Percentiles rank a stretch among this genome's conserved stretches.
These are phyloP conservation scores for Phaeomoniella chlamydospora DNA, from an alignment of 2,329 filamentous ascomycete genomes.

Conservation along the genomic window DNA sequence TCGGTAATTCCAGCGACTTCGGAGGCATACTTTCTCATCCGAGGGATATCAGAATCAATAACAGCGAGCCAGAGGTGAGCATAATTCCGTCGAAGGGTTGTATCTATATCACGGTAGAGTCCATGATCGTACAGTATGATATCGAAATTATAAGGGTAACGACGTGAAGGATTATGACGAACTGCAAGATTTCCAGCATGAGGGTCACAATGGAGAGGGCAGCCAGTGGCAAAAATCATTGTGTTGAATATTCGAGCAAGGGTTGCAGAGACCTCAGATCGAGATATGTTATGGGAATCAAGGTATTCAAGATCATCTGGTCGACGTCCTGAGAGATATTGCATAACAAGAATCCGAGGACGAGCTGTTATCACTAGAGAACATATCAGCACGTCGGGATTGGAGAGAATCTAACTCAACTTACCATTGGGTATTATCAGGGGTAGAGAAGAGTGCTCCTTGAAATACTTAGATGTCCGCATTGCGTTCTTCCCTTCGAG, in stretches of 20 bases:
- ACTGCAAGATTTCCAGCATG: constrained; percentile 95
- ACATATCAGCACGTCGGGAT: neutral
- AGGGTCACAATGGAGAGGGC: constrained; percentile 89
- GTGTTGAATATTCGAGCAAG: constrained; percentile 93
- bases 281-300: constrained; percentile 73
- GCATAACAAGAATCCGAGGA: constrained; percentile 86
- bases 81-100: constrained; percentile 65
- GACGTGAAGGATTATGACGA: constrained; percentile 52
- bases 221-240: constrained; percentile 89
- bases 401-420: constrained; percentile 1
- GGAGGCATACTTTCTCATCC: constrained; percentile 77
- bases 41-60: constrained; percentile 69
- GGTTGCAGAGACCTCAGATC: constrained; percentile 87
- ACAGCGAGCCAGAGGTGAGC: constrained; percentile 97
- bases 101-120: constrained; percentile 82
- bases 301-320: constrained; percentile 82
- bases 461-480: constrained; percentile 68
- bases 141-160: constrained; percentile 65
- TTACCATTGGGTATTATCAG: constrained; percentile 63
- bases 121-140: constrained; percentile 95
- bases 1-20: constrained; percentile 83
- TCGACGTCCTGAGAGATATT: constrained; percentile 71
- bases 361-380: constrained; percentile 66
- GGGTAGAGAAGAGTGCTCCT: constrained; percentile 56
- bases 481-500: constrained; percentile 75